A percentile compares a stretch with the other conserved stretches of the same genome.
phyloP scores from a whole-genome alignment of 345 rosid genomes.

The Linum usitatissimum region DNA sequence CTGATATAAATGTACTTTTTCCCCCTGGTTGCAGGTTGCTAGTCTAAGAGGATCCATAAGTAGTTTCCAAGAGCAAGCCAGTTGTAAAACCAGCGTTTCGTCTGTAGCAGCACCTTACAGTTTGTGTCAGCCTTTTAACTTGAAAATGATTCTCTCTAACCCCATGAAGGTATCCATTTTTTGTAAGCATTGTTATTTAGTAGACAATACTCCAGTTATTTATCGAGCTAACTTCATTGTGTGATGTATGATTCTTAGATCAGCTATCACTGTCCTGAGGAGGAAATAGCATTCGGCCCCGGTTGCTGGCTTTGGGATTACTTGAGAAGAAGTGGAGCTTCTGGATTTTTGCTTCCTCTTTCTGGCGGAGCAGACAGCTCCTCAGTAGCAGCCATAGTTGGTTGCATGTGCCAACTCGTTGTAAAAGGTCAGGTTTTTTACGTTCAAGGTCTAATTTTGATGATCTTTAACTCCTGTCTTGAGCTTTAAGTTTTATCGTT shows the following conservation, averaged over 20 bases:
- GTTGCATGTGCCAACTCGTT: constrained; percentile 98
- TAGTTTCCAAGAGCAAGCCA: constrained; percentile 86
- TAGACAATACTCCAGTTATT: neutral
- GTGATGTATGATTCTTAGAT: constrained; percentile 32
- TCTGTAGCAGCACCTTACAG: constrained; percentile 57
- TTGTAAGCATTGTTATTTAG: neutral
- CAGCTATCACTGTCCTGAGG: constrained; percentile 75
- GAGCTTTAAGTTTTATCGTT: too few relatives aligned
- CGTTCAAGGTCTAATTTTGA: neutral
- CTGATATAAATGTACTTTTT: neutral
- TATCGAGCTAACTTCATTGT: neutral
- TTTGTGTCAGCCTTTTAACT: constrained; percentile 62
- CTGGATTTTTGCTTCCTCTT: constrained; percentile 94
- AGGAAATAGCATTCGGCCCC: constrained; percentile 93
- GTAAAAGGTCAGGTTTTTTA: constrained; percentile 49
- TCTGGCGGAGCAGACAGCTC: constrained; percentile 99
- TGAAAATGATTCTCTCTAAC: constrained; percentile 55
- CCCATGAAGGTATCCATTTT: constrained; percentile 48
- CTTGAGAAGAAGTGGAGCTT: constrained; percentile 92
- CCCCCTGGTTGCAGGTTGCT: constrained; percentile 60
- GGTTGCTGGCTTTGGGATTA: constrained; percentile 99
- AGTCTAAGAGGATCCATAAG: constrained; percentile 82
- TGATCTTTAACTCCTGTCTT: neutral
- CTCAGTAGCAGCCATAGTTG: constrained; percentile 95
- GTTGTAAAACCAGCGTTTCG: constrained; percentile 49